phyloP scores from a whole-genome alignment of 2,329 filamentous ascomycete species.

The Pseudogymnoascus sp. region DNA sequence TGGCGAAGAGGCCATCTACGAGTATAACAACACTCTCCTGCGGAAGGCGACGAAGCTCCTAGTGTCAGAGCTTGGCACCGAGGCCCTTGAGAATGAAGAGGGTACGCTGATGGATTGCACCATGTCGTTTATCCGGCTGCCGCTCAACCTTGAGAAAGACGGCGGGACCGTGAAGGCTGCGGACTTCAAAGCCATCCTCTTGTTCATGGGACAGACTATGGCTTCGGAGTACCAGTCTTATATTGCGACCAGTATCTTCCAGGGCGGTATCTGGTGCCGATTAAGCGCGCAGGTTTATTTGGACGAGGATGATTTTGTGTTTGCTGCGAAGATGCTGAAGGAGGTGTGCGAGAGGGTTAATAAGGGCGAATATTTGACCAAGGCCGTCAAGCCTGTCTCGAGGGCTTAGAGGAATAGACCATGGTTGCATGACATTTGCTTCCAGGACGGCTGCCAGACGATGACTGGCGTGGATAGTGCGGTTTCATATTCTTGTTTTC shows the following conservation, averaged over 20 bases:
- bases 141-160: constrained; percentile 29
- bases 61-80: constrained; percentile 59
- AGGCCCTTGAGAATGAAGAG: constrained; percentile 58
- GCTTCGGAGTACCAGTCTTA: constrained; percentile 63
- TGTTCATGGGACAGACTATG: constrained; percentile 51
- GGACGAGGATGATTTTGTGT: constrained; percentile 71
- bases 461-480: neutral
- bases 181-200: constrained; percentile 21
- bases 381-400: neutral
- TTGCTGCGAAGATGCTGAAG: constrained; percentile 41
- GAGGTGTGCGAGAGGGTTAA: constrained; percentile 46
- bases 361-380: constrained; percentile 28
- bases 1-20: constrained; percentile 63
- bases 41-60: constrained; percentile 54
- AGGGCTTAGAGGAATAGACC: neutral
- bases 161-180: constrained; percentile 35
- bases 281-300: constrained; percentile 79
- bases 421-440: too few relatives aligned
- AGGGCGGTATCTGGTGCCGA: constrained; percentile 59
- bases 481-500: neutral
- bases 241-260: constrained; percentile 56
- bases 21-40: constrained; percentile 58
- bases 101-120: neutral
- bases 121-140: neutral
- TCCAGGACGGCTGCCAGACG: neutral